Conservation (phyloP, 371 early-diverging fungal species). For the Mucor sp. region DNA sequence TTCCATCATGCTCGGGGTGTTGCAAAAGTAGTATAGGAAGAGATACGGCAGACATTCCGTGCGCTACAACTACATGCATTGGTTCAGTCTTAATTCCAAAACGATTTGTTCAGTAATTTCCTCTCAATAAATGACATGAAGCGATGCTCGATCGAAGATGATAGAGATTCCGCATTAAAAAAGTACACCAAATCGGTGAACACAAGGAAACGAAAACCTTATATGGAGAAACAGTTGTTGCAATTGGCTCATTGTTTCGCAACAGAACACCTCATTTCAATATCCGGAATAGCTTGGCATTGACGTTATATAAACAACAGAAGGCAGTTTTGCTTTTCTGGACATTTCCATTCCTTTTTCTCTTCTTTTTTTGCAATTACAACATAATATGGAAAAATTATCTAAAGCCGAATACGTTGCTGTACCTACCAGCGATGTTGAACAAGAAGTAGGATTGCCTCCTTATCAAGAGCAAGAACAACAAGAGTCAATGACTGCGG, state of each 20-base stretch:
- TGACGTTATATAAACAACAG: not conserved
- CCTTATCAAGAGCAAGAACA: slow-evolving; percentile 13
- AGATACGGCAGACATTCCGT: too few species aligned
- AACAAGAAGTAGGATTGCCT: slow-evolving; percentile 12
- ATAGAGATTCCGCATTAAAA: not conserved
- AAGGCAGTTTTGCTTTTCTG: not conserved
- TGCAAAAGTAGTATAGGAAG: too few species aligned
- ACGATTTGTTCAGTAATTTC: too few species aligned
- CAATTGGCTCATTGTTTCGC: not conserved
- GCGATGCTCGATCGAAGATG: not conserved
- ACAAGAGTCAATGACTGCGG: not conserved
- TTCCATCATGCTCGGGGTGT: too few species aligned
- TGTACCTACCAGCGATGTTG: slow-evolving; percentile 23
- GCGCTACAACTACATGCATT: too few species aligned
- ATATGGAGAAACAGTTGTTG: not conserved
- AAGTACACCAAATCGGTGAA: not conserved
- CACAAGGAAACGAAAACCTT: not conserved
- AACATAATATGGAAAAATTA: slow-evolving; percentile 15
- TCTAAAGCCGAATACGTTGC: slow-evolving; percentile 18
- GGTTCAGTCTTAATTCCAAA: too few species aligned
- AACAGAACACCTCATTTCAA: not conserved
- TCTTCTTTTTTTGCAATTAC: not conserved
- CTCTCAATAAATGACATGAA: too few species aligned
- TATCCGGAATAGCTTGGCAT: slow-evolving; percentile 1
- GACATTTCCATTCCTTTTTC: not conserved